These are phyloP conservation scores for Fusarium drepaniforme DNA, from an alignment of 2,329 filamentous ascomycete species.

Conservation along the genomic window DNA sequence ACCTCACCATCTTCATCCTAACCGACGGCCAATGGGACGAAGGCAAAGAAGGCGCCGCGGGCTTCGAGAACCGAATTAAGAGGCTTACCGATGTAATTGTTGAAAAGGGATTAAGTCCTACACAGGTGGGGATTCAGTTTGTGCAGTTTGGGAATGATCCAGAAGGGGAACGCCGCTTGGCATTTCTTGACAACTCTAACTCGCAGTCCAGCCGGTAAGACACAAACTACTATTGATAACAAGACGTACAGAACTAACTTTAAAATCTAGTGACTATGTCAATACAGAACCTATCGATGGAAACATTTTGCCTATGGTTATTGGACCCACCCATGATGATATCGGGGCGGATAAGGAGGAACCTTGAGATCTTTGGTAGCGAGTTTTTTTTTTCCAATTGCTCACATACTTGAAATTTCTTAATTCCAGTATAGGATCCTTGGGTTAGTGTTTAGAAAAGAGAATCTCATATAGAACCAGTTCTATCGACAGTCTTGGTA, in stretches of 20 bases:
- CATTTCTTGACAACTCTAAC: constrained; percentile 7
- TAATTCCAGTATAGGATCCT: neutral
- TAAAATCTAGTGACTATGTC: constrained; percentile 7
- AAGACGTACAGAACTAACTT: too few species aligned
- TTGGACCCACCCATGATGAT: too few species aligned
- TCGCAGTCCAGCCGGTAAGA: constrained; percentile 2
- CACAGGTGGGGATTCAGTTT: constrained; percentile 19
- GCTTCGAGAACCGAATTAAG: constrained; percentile 10
- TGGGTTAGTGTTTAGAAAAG: neutral
- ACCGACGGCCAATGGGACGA: constrained; percentile 24
- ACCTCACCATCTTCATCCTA: constrained; percentile 15
- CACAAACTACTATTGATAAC: neutral
- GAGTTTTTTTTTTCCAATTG: neutral
- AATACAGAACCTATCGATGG: constrained; percentile 22
- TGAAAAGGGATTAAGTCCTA: neutral
- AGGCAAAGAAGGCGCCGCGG: neutral
- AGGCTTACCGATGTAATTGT: constrained; percentile 14
- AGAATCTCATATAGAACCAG: too few species aligned
- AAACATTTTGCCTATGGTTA: constrained; percentile 18
- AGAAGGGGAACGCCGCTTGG: constrained; percentile 11
- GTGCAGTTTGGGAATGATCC: constrained; percentile 20
- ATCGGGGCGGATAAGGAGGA: neutral
- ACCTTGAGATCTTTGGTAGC: neutral
- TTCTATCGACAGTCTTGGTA: too few species aligned
- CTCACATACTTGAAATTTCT: neutral